phyloP scores from a whole-genome alignment of 2,329 filamentous ascomycete species.

The Colletotrichum sp. region DNA sequence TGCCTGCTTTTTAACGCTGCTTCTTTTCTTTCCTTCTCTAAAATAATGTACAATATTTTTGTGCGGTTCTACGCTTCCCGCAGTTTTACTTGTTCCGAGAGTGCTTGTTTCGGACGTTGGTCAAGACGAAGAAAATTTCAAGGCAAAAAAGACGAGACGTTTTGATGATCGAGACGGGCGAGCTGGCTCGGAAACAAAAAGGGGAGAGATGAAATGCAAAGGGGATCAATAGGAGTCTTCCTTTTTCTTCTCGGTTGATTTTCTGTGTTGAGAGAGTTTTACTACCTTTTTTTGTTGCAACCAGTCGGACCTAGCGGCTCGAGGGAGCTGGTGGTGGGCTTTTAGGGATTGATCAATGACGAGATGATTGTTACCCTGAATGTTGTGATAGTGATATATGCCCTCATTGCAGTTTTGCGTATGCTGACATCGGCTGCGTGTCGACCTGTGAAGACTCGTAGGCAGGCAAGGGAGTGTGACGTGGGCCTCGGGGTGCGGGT shows the following conservation, averaged over 20 bases:
- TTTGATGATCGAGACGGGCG: slow-evolving; percentile 11
- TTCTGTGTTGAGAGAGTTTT: not conserved
- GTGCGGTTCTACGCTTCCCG: not conserved
- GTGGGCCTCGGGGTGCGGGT: not conserved
- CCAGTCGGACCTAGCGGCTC: not conserved
- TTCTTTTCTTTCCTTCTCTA: slow-evolving; percentile 4
- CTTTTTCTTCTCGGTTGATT: not conserved
- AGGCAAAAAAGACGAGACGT: not conserved
- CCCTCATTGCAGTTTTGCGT: not conserved
- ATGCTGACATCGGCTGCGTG: not conserved
- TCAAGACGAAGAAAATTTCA: not conserved
- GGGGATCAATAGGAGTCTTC: not conserved
- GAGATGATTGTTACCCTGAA: slow-evolving; percentile 15
- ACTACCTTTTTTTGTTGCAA: not conserved
- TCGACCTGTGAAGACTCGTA: not conserved
- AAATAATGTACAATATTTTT: slow-evolving; percentile 24
- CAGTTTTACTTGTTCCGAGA: not conserved
- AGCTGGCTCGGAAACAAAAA: not conserved
- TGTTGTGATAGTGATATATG: not conserved
- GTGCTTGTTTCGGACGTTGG: not conserved
- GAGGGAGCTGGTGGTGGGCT: not conserved
- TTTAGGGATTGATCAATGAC: slow-evolving; percentile 15
- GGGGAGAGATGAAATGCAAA: not conserved
- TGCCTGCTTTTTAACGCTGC: not conserved
- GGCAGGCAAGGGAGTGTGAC: not conserved